These are phyloP conservation scores for Colletotrichum sp. DNA, from an alignment of 2,329 filamentous ascomycete genomes.

Conservation along the genomic window DNA sequence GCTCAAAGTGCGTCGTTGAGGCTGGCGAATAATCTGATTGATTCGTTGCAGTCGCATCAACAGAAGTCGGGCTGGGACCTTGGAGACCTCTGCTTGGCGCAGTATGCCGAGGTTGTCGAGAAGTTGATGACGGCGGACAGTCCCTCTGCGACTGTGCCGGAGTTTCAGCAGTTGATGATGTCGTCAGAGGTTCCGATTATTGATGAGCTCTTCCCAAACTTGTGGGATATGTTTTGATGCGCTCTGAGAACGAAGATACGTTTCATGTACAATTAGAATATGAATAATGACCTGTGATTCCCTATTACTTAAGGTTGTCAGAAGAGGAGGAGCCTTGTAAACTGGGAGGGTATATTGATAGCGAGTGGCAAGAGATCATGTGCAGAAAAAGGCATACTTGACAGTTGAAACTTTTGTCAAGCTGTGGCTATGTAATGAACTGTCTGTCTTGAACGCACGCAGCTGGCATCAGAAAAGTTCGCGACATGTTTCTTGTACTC, in stretches of 20 bases:
- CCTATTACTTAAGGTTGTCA: background rate
- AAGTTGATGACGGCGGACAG: conserved; percentile 36
- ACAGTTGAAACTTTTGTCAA: background rate
- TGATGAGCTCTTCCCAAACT: conserved; percentile 17
- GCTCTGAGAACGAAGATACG: background rate
- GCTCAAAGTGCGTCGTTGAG: conserved; percentile 41
- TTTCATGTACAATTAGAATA: background rate
- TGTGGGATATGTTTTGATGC: conserved; percentile 19
- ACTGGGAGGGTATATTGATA: background rate
- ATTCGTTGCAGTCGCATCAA: conserved; percentile 41
- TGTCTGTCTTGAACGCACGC: background rate
- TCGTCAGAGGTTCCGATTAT: conserved; percentile 14
- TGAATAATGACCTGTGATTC: background rate
- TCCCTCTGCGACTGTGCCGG: conserved; percentile 12
- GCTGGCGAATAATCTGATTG: conserved; percentile 48
- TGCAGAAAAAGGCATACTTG: background rate
- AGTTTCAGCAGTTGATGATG: conserved; percentile 20
- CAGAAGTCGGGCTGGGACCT: conserved; percentile 49
- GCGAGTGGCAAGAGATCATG: background rate
- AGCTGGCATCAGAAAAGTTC: background rate
- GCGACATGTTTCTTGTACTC: background rate
- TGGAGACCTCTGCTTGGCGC: conserved; percentile 51
- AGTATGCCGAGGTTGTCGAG: conserved; percentile 51
- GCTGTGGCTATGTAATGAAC: background rate
- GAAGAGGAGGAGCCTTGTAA: background rate